Evolutionary conservation across 1,284 basidiomycete genomes (phyloP).

Genomic region (Singerocomus inundabilis): DNA sequence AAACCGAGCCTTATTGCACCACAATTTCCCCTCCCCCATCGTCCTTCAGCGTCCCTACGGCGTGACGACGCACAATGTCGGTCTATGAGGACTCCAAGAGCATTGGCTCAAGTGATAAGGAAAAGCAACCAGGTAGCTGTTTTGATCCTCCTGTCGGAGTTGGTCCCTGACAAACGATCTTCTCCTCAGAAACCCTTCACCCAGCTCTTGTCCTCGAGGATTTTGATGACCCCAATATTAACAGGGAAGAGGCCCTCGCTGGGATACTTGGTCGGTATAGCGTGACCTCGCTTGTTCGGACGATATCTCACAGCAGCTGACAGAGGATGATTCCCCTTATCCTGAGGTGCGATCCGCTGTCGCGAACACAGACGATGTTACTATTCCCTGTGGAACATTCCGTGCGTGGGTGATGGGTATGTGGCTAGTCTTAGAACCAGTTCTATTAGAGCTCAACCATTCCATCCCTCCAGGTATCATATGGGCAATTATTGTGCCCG

Average conservation of each 20-base stretch:
- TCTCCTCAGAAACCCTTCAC: not conserved
- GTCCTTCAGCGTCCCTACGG: conserved; percentile 4
- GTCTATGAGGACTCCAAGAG: conserved; percentile 28
- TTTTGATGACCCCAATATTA: conserved; percentile 66
- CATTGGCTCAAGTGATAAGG: conserved; percentile 32
- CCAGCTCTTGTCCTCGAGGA: conserved; percentile 11
- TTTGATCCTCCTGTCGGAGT: not conserved
- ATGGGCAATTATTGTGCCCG: conserved; percentile 61
- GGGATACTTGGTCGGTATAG: conserved; percentile 37
- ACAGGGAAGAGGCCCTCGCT: conserved; percentile 45
- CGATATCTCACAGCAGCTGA: not conserved
- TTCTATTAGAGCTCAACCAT: not conserved
- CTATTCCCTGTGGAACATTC: conserved; percentile 60
- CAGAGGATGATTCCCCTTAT: conserved; percentile 59
- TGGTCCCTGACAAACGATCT: no score
- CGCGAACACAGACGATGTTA: conserved; percentile 66
- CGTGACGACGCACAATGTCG: conserved; percentile 38
- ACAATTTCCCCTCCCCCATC: not conserved
- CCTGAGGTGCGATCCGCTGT: conserved; percentile 57
- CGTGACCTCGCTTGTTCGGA: not conserved
- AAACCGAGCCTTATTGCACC: conserved; percentile 6
- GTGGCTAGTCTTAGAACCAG: not conserved
- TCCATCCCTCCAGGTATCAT: conserved; percentile 29
- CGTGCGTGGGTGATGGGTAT: conserved; percentile 66
- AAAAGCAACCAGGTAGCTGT: conserved; percentile 19